Percentiles rank a stretch among this genome's conserved stretches.
Evolutionary conservation across 495 filamentous ascomycete species (phyloP).

Genomic region (Aspergillus funiculosus): DNA sequence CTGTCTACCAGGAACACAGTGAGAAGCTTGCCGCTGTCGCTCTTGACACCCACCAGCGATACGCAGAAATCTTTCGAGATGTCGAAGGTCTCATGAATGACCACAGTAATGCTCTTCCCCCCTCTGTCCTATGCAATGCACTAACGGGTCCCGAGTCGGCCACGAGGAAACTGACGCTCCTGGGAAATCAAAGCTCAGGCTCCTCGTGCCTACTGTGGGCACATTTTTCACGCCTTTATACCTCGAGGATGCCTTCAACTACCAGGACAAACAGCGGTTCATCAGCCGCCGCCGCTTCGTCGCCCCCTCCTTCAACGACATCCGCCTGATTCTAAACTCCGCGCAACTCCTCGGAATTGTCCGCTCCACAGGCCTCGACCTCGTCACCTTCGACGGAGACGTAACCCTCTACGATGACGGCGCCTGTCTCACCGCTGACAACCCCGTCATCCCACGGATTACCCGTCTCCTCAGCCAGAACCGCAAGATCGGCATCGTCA

Average conservation of each 20-base stretch:
- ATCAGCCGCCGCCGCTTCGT: slow-evolving; percentile 93
- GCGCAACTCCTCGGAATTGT: slow-evolving; percentile 86
- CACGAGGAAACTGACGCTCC: slow-evolving; percentile 57
- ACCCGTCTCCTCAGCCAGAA: slow-evolving; percentile 55
- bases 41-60: slow-evolving; percentile 66
- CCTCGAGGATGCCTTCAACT: slow-evolving; percentile 83
- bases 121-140: not conserved
- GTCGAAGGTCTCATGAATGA: slow-evolving; percentile 87
- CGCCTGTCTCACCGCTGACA: slow-evolving; percentile 62
- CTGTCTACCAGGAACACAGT: slow-evolving; percentile 57
- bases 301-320: slow-evolving; percentile 94
- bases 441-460: slow-evolving; percentile 74
- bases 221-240: slow-evolving; percentile 85
- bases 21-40: slow-evolving; percentile 45
- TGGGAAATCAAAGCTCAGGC: slow-evolving; percentile 80
- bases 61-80: slow-evolving; percentile 92
- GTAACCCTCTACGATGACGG: slow-evolving; percentile 97
- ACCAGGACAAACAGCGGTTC: slow-evolving; percentile 74
- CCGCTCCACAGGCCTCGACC: slow-evolving; percentile 53
- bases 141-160: slow-evolving; percentile 46
- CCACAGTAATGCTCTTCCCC: slow-evolving; percentile 59
- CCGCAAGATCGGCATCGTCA: slow-evolving; percentile 87
- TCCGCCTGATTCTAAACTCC: slow-evolving; percentile 87
- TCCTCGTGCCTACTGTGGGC: slow-evolving; percentile 84
- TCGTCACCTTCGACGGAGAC: slow-evolving; percentile 96